These are phyloP conservation scores for Oryza nivara DNA, from an alignment of 176 grass and related monocot species.

Conservation along the genomic window DNA sequence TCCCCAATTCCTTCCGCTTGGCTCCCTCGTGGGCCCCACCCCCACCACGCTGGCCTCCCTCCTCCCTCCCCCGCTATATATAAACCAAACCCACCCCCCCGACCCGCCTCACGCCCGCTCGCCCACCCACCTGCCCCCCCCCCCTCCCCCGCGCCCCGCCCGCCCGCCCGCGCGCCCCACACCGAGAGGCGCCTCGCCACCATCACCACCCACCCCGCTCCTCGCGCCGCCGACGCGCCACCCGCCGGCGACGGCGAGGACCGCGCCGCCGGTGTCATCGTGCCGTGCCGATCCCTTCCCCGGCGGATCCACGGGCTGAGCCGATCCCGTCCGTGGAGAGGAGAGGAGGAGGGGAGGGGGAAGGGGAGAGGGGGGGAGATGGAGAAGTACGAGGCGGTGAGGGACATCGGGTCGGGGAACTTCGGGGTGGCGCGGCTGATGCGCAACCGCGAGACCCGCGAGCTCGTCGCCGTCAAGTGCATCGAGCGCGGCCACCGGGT, in stretches of 20 bases:
- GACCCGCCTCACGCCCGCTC: conserved; percentile 38
- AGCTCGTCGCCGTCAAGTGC: conserved; percentile 96
- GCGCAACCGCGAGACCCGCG: conserved; percentile 76
- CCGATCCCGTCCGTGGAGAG: background rate
- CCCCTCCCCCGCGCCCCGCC: no score
- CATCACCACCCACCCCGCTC: background rate
- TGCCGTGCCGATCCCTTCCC: background rate
- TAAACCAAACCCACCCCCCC: conserved; percentile 27
- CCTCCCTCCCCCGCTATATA: conserved; percentile 2
- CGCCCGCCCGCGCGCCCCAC: background rate
- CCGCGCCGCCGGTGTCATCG: background rate
- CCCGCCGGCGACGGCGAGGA: background rate
- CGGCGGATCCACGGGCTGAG: background rate
- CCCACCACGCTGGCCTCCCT: conserved; percentile 11
- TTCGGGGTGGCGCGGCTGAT: conserved; percentile 88
- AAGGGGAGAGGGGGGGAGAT: conserved; percentile 25
- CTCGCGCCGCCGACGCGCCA: background rate
- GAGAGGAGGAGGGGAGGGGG: background rate
- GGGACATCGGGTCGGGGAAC: conserved; percentile 93
- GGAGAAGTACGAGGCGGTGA: conserved; percentile 87
- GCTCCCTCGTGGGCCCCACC: background rate
- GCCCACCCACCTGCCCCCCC: background rate
- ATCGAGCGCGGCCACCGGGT: conserved; percentile 84
- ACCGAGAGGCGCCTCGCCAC: background rate
- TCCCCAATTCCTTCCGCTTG: no score